Base-by-base conservation (phyloP, 2,329 filamentous ascomycete species). In the Sarocladiaceae sp. region DNA sequence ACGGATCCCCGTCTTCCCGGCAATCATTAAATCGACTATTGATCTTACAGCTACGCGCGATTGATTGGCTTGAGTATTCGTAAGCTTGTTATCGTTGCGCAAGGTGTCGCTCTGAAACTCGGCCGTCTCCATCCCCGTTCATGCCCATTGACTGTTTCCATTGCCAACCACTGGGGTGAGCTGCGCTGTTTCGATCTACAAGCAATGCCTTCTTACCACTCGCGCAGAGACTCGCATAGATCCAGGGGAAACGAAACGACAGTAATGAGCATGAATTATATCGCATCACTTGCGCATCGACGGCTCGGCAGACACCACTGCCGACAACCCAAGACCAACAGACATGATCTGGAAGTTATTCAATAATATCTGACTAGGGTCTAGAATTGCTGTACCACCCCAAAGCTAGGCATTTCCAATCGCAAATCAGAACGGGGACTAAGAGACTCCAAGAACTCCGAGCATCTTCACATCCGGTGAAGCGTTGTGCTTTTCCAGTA, bases 111-210 rank as follows among this genome's bases (percentile, higher is more conserved):
- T n/a, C 40, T 44, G 40, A 44, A 44, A 44, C 40, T 26, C 40
- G 40, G 40, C 40, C 40, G 25, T 20, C 40, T 23, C 20, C 6
- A 7, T 22, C 13, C 22, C 40, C 40, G 40, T 25, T 44, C 40
- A 44, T 44, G 40, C 40, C 23, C 40, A 44, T 44, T 25, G 4
- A 26, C 40, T n/a, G 40, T 44, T 44, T 44, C 37, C 37, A 8
- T 17, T 20, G 18, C 37, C 20, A 40, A 20, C 8, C 4, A 22
- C 37, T 7, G 23, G 20, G 40, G n/a, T n/a, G n/a, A n/a, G n/a
- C n/a, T n/a, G n/a, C n/a, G n/a, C n/a, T n/a, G 40, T 44, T 44
- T 44, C 22, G 40, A 44, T 44, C 40, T 22, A 25, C 40, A 23
- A 28, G 40, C 40, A 44, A 8, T 44, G 40, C 40, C 15, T 12